Conservation (phyloP, 768 basidiomycete species). For the Peribolospora baueri region DNA sequence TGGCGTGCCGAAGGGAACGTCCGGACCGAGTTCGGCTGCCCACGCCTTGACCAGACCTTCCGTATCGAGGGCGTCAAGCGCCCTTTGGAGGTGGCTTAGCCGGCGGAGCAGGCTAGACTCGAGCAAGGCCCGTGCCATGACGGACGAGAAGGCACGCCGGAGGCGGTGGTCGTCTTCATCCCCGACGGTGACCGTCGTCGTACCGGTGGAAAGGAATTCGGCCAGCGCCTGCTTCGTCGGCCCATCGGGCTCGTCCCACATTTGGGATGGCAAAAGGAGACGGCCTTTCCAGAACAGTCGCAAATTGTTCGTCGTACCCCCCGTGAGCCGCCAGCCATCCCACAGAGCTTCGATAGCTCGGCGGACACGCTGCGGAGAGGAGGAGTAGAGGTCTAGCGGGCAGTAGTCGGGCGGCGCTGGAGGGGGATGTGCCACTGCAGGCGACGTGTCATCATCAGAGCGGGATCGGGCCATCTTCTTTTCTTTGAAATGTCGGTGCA, state of each 20-base stretch:
- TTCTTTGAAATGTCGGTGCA: constrained; percentile 44
- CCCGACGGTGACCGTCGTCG: neutral
- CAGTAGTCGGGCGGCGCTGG: constrained; percentile 30
- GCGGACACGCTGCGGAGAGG: constrained; percentile 33
- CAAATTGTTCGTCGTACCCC: constrained; percentile 54
- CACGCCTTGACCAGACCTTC: constrained; percentile 33
- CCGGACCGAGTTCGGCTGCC: constrained; percentile 4
- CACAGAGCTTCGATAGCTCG: constrained; percentile 46
- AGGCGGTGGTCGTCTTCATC: neutral
- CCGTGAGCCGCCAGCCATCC: constrained; percentile 40
- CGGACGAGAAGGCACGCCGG: constrained; percentile 19
- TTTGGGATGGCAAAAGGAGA: neutral
- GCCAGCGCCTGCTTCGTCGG: neutral
- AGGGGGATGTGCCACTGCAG: neutral
- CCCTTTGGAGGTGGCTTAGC: constrained; percentile 40
- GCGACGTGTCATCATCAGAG: neutral
- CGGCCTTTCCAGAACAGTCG: constrained; percentile 33
- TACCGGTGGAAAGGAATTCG: neutral
- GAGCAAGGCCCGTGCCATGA: constrained; percentile 29
- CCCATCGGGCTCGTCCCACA: neutral
- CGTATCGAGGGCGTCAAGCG: constrained; percentile 59
- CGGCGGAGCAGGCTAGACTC: constrained; percentile 30
- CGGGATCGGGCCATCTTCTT: constrained; percentile 11
- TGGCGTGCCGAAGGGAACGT: neutral
- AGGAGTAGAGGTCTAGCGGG: constrained; percentile 74